Conservation (phyloP, 352 stramenopile species). For the Globisporangium uncinulatum region DNA sequence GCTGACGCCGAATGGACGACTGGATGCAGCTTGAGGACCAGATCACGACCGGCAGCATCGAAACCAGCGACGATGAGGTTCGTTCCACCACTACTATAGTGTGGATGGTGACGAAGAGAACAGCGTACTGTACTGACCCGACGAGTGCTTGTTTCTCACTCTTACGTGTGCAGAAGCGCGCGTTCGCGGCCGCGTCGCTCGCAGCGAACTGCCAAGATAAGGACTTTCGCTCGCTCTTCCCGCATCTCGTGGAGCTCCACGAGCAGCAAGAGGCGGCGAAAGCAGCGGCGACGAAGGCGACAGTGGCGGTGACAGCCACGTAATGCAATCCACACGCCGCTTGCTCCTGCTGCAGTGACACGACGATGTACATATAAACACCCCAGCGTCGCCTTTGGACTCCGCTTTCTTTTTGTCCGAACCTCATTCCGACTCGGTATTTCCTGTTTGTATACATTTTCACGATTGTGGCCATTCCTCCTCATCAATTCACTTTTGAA, state of each 20-base stretch:
- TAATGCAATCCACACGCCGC: no score
- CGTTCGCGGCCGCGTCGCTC: constrained; percentile 61
- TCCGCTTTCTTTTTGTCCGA: no score
- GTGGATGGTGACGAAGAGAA: neutral
- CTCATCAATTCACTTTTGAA: no score
- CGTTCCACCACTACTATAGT: neutral
- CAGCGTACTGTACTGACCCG: no score
- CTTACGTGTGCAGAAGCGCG: constrained; percentile 45
- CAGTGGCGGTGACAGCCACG: neutral
- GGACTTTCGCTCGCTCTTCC: constrained; percentile 81
- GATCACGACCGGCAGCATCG: constrained; percentile 85
- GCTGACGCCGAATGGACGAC: neutral
- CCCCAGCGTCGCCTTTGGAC: no score
- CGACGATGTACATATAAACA: neutral
- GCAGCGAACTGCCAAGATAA: constrained; percentile 77
- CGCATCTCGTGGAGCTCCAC: constrained; percentile 71
- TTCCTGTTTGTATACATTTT: no score
- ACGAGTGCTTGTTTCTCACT: no score
- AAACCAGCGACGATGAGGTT: constrained; percentile 68
- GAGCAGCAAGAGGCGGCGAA: constrained; percentile 8
- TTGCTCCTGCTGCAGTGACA: neutral
- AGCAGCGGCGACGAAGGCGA: neutral
- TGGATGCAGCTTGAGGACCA: constrained; percentile 46
- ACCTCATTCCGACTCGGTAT: no score
- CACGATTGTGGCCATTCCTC: no score